Evolutionary conservation across 2,329 filamentous ascomycete species (phyloP).

Genomic region (Hypoxylon sp.): DNA sequence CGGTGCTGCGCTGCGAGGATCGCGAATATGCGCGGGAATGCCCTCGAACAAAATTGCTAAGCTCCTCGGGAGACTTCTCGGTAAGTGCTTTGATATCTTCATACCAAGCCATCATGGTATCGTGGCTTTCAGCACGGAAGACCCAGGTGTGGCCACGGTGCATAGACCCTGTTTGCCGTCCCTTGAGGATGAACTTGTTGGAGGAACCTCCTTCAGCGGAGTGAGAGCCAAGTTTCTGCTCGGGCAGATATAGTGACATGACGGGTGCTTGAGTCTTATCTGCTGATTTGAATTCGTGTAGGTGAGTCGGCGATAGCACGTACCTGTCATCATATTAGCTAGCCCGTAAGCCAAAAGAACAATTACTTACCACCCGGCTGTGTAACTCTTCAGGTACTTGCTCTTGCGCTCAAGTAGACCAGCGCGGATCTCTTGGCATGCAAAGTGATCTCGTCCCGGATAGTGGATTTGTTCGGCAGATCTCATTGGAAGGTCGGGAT

Average conservation of each 20-base stretch:
- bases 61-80: conserved; percentile 89
- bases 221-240: conserved; percentile 95
- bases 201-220: conserved; percentile 86
- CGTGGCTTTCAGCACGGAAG: conserved; percentile 80
- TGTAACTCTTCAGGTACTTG: conserved; percentile 98
- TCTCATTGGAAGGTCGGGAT: conserved; percentile 84
- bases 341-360: conserved; percentile 4
- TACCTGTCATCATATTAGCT: conserved; percentile 73
- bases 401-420: conserved; percentile 97
- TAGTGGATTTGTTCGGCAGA: conserved; percentile 88
- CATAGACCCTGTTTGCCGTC: conserved; percentile 91
- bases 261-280: conserved; percentile 92
- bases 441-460: conserved; percentile 88
- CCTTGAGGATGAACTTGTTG: conserved; percentile 98
- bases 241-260: conserved; percentile 95
- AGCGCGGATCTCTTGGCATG: conserved; percentile 85
- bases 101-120: conserved; percentile 98
- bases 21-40: conserved; percentile 85
- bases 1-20: conserved; percentile 71
- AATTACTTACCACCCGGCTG: conserved; percentile 84
- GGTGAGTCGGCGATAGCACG: conserved; percentile 93
- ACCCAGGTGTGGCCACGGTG: conserved; percentile 85
- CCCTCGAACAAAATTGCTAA: conserved; percentile 86
- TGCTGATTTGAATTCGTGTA: conserved; percentile 99
- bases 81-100: conserved; percentile 92